phyloP scores from a whole-genome alignment of 2,329 filamentous ascomycete genomes.

The Fusarium sarcochroum region DNA sequence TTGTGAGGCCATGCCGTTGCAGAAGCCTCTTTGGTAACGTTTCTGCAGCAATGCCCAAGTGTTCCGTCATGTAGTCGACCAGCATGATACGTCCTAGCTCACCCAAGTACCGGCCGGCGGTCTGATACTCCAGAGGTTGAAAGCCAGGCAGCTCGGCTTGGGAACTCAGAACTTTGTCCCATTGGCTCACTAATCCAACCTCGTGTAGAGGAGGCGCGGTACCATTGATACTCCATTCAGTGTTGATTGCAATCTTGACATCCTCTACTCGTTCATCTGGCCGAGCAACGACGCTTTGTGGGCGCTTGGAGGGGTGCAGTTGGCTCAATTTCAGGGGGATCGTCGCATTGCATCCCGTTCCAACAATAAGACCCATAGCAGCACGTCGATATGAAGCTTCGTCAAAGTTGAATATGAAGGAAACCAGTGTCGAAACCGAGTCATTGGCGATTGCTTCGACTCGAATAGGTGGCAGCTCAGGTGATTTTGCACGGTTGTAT shows the following conservation, averaged over 20 bases:
- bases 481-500: conserved; percentile 65
- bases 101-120: conserved; percentile 81
- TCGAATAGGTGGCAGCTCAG: conserved; percentile 73
- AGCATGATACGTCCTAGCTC: conserved; percentile 81
- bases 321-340: conserved; percentile 76
- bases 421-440: conserved; percentile 83
- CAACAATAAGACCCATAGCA: conserved; percentile 84
- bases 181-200: conserved; percentile 74
- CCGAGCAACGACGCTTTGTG: conserved; percentile 62
- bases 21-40: conserved; percentile 69
- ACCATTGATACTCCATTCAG: conserved; percentile 86
- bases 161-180: conserved; percentile 77
- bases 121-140: conserved; percentile 89
- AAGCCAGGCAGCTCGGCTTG: conserved; percentile 80
- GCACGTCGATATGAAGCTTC: conserved; percentile 73
- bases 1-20: conserved; percentile 74
- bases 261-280: conserved; percentile 63
- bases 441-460: conserved; percentile 87
- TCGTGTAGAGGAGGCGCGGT: conserved; percentile 76
- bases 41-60: conserved; percentile 56
- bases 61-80: conserved; percentile 71
- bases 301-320: conserved; percentile 75
- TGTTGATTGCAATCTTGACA: conserved; percentile 82
- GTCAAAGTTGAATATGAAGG: conserved; percentile 80
- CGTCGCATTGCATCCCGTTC: conserved; percentile 86